These are phyloP conservation scores for Plasmodium blacklocki DNA, from an alignment of 169 alveolate genomes.

Conservation along the genomic window DNA sequence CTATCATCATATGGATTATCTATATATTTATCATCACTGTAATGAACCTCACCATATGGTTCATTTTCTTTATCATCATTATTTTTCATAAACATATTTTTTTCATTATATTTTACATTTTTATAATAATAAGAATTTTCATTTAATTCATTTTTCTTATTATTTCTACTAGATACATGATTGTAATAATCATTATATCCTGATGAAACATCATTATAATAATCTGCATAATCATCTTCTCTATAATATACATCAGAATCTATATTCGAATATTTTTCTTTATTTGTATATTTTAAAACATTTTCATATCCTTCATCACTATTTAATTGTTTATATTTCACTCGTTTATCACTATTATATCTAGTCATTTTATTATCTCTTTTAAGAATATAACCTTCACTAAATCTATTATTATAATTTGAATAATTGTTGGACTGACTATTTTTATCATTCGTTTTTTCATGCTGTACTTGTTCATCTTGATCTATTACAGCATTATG, in stretches of 20 bases:
- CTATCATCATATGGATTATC: too few species aligned
- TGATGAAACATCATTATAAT: background rate
- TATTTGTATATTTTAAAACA: too few species aligned
- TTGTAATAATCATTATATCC: background rate
- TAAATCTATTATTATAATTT: slow-evolving; percentile 27
- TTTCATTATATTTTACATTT: background rate
- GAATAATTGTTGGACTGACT: background rate
- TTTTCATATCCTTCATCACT: background rate
- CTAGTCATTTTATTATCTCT: slow-evolving; percentile 6
- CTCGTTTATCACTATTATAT: slow-evolving; percentile 40
- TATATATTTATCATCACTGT: too few species aligned
- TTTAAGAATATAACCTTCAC: slow-evolving; percentile 45
- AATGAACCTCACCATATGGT: background rate
- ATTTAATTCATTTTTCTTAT: background rate
- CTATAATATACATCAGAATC: background rate
- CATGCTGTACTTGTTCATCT: background rate
- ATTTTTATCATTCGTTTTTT: slow-evolving; percentile 3
- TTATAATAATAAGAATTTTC: slow-evolving; percentile 1
- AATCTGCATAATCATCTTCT: slow-evolving; percentile 3
- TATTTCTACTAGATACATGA: background rate
- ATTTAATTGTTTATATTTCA: slow-evolving; percentile 12
- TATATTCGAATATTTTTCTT: background rate
- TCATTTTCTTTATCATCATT: background rate
- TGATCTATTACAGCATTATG: background rate
- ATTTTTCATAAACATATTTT: background rate